These are phyloP conservation scores for Pythium sp. DNA, from an alignment of 352 stramenopile species.

Conservation along the genomic window DNA sequence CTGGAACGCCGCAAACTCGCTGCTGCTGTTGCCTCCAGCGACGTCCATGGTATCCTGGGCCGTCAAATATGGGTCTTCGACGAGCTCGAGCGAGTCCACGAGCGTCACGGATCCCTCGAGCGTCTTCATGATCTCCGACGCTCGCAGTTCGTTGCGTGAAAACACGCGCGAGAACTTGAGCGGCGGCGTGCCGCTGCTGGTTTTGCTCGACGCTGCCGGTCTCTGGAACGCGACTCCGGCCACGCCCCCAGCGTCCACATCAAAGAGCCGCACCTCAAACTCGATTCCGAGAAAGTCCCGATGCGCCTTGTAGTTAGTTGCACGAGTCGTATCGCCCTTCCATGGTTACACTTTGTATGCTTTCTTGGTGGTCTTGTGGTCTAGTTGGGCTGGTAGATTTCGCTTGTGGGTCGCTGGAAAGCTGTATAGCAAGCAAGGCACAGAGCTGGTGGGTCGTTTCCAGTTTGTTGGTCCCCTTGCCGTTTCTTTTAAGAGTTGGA, in stretches of 20 bases:
- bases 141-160: slow-evolving; percentile 40
- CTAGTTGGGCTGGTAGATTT: neutral
- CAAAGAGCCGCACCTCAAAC: slow-evolving; percentile 70
- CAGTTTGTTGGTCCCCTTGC: neutral
- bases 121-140: slow-evolving; percentile 46
- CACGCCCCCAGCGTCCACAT: slow-evolving; percentile 67
- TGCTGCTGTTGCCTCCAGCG: slow-evolving; percentile 18
- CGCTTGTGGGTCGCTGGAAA: neutral
- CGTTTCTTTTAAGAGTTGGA: neutral
- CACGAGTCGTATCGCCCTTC: slow-evolving; percentile 38
- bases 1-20: slow-evolving; percentile 50
- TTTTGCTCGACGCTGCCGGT: slow-evolving; percentile 11
- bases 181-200: slow-evolving; percentile 25
- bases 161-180: slow-evolving; percentile 74
- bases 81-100: slow-evolving; percentile 62
- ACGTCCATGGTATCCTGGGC: slow-evolving; percentile 32
- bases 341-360: neutral
- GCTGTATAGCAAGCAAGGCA: neutral
- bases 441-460: neutral
- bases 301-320: slow-evolving; percentile 49
- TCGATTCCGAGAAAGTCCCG: slow-evolving; percentile 58
- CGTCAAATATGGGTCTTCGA: slow-evolving; percentile 66
- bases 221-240: slow-evolving; percentile 52
- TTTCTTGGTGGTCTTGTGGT: neutral
- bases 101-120: slow-evolving; percentile 61